A percentile compares a stretch with the other conserved stretches of the same genome.
Evolutionary conservation across 2,329 filamentous ascomycete genomes (phyloP).

Genomic region (Neodidymelliopsis sp.): DNA sequence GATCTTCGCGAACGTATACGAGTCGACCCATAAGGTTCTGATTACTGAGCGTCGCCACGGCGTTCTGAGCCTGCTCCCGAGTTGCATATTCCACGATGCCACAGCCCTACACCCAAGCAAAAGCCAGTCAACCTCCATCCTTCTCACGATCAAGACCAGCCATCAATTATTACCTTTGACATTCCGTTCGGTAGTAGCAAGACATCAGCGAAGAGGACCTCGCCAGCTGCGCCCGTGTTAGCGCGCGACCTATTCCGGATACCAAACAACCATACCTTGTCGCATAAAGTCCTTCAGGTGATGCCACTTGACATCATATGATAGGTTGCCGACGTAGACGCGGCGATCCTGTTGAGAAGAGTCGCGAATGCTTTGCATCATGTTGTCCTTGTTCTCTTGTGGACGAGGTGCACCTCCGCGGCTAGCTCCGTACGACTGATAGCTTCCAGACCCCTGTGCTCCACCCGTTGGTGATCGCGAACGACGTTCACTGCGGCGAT

Average conservation of each 20-base stretch:
- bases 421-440: constrained; percentile 64
- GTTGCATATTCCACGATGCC: constrained; percentile 99
- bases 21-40: constrained; percentile 98
- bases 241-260: constrained; percentile 26
- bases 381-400: constrained; percentile 90
- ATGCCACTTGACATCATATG: constrained; percentile 99
- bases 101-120: constrained; percentile 98
- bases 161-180: constrained; percentile 99
- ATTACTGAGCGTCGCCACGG: constrained; percentile 97
- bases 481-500: constrained; percentile 56
- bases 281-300: constrained; percentile 99
- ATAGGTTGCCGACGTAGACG: constrained; percentile 98
- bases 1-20: constrained; percentile 98
- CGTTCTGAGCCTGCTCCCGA: constrained; percentile 97
- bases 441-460: constrained; percentile 73
- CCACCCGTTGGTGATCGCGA: constrained; percentile 88
- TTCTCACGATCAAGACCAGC: constrained; percentile 75
- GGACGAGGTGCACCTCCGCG: constrained; percentile 62
- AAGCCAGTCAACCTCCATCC: constrained; percentile 99
- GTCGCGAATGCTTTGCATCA: constrained; percentile 94
- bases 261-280: constrained; percentile 74
- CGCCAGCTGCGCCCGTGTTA: constrained; percentile 76
- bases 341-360: constrained; percentile 98
- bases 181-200: constrained; percentile 99
- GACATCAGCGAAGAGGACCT: constrained; percentile 99